Base-by-base conservation (phyloP, 352 stramenopile species). In the Phytophthora citricola region DNA sequence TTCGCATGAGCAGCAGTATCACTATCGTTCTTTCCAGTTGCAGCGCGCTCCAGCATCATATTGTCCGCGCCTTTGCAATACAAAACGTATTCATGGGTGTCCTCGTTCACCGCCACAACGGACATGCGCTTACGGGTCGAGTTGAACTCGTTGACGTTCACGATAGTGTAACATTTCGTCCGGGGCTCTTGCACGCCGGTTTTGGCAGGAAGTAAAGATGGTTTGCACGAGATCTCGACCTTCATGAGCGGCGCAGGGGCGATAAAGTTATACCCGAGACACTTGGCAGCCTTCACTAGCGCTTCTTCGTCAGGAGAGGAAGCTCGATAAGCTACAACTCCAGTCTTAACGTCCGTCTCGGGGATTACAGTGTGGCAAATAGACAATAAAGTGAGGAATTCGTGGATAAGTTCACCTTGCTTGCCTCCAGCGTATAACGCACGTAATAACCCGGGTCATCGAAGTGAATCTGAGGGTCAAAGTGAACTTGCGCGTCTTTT, bases 41-140 rank as follows among this genome's bases (percentile, higher is more conserved):
- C 57, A 0, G 71, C 60, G 2, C 86, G 87, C 26, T 85, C 59
- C 3, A 95, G 79, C 79, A 96, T 93, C 71, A 96, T 85, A 46
- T 90, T 92, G 53, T 97, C 89, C 4, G 88, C 87, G 6, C 89
- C 89, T 69, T 97, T 96, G 69, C 80, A 90, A 49, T 89, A 90
- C 27, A 93, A 61, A 38, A 90, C 46, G 24, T 87, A 82, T 51
- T 87, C 58, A 10, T 52, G 34, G 8, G 70, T 76, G 4, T 79
- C 63, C 1, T 78, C 71, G 34, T 82, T 83, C 27, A 94, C 69
- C 11, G 97, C 83, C 22, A 99, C 75, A 17, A 99, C 91, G 11
- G 94, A 99, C 97, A 99, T 99, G 49, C 98, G 82, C 72, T 99
- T 99, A n/a, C 98, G 79, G 24, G 97, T 85, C 41, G 91, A 98